Base-by-base conservation (phyloP, 148 eudicot species). In the Rhododendron williamsianum region DNA sequence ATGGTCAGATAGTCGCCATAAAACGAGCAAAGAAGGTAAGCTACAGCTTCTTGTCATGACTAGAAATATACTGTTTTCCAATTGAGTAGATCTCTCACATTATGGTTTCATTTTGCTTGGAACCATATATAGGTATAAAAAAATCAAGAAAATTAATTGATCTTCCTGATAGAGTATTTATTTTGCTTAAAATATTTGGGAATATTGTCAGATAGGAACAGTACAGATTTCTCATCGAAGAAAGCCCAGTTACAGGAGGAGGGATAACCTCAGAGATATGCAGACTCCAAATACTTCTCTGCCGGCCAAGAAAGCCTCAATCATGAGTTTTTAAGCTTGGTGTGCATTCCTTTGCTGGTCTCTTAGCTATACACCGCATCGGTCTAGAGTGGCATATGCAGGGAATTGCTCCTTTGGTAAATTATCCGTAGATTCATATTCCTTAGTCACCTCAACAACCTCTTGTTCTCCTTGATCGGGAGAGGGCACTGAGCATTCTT, bases 21-120 rank as follows among this genome's bases (percentile, higher is more conserved):
- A 97, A 97, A 86, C 92, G 99, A 85, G 98, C 98, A 82, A 95
- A 92, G 89, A 95, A 91, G 98, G 99, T 97, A 92, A 80, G 84
- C 35, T 56, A 79, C 56, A 12, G 54, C 11, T 85, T 80, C 86
- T 84, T 72, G 52, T 73, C 23, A 51, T 81, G 51, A 43, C 25
- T 86, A 27, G 33, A 84, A 81, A 33, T 46, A 12, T 81, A 48
- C 38, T 58, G 19, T 15, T 79, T 45, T 30, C 30, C 15, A 78
- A 46, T n/a, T 11, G 35, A 48, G 30, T 78, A n/a, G n/a, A 48
- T 45, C 36, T 48, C 43, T 78, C 56, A 23, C 23, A 30, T 30
- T 52, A 9, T 25, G 65, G 67, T 80, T 80, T 35, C 12, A 52
- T 80, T 80, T 16, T 21, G 27, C 82, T 49, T 25, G 60, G 60